Base-by-base conservation (phyloP, 305 asterid species). In the Rubia occidens region DNA sequence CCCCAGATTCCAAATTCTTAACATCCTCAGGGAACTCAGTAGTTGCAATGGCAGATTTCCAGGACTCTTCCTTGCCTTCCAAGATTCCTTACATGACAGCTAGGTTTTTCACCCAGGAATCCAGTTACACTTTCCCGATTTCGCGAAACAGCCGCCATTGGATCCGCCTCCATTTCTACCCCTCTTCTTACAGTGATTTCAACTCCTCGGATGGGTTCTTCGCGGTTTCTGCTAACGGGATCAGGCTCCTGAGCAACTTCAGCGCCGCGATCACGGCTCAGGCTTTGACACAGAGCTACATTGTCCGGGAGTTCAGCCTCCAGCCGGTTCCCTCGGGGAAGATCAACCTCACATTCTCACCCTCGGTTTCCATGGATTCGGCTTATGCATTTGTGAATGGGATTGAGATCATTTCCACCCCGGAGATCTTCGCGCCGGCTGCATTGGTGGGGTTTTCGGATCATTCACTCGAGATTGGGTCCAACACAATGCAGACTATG, bases 151-250 rank as follows among this genome's bases (percentile, higher is more conserved):
- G 21, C 29, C 86, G 91, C 60, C 89, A 87, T 49, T 85, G 84
- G 86, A 74, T 89, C n/a, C 74, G 91, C 66, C 91, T 89, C 43
- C 90, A 89, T 75, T 87, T 87, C 74, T 86, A 89, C 63, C 95
- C 96, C 1, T 69, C 89, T 66, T 47, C 70, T 49, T 87, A 87
- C 72, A 53, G 55, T 0, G 65, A 74, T 37, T 70, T 78, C 39
- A 77, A 80, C 63, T 47, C 83, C 40, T 71, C 78, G 5, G 43
- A 71, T 26, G 78, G 89, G 1, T 79, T 82, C 55, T 83, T 87
- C 77, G 76, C 86, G 0, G 87, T 82, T 9, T 67, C 78, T 0
- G 77, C 84, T 0, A 74, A 71, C 1, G 82, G 66, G 42, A 71
- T 83, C 78, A 81, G 82, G 15, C 89, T 85, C 35, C 82, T 89